Conservation (phyloP, 495 filamentous ascomycete genomes). For the Xylaria flabelliformis region DNA sequence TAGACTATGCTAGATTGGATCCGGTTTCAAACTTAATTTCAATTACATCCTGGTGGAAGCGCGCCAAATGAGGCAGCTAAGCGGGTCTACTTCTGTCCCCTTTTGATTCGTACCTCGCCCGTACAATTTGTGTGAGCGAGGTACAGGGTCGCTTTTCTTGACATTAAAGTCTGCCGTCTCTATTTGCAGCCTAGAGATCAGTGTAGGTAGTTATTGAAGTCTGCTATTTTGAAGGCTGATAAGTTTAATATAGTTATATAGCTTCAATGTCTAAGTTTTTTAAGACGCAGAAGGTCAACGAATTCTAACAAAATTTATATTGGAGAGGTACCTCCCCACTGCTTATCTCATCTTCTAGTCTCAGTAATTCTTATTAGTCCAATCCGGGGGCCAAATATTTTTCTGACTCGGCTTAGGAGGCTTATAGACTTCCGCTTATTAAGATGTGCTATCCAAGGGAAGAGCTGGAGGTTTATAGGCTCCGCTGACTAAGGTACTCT, state of each 20-base stretch:
- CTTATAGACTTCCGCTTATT: not conserved
- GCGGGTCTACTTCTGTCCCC: not conserved
- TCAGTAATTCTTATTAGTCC: no score
- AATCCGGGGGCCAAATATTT: no score
- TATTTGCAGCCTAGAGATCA: not conserved
- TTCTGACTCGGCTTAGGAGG: not conserved
- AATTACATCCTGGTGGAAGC: not conserved
- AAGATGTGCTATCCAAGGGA: not conserved
- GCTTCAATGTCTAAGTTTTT: not conserved
- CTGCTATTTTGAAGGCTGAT: not conserved
- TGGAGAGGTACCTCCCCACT: not conserved
- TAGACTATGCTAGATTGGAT: not conserved
- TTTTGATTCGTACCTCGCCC: not conserved
- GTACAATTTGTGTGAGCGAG: no score
- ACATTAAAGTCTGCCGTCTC: not conserved
- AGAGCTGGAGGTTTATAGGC: not conserved
- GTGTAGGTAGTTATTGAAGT: not conserved
- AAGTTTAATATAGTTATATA: not conserved
- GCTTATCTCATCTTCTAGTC: not conserved
- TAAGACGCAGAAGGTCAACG: no score
- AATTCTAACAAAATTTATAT: no score
- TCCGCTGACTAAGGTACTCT: not conserved
- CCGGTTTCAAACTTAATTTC: constrained; percentile 13
- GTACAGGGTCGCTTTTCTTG: no score
- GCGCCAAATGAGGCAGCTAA: not conserved